A percentile compares a stretch with the other conserved stretches of the same genome.
Evolutionary conservation across 768 basidiomycete species (phyloP).

Genomic region (Dentipellis sp.): DNA sequence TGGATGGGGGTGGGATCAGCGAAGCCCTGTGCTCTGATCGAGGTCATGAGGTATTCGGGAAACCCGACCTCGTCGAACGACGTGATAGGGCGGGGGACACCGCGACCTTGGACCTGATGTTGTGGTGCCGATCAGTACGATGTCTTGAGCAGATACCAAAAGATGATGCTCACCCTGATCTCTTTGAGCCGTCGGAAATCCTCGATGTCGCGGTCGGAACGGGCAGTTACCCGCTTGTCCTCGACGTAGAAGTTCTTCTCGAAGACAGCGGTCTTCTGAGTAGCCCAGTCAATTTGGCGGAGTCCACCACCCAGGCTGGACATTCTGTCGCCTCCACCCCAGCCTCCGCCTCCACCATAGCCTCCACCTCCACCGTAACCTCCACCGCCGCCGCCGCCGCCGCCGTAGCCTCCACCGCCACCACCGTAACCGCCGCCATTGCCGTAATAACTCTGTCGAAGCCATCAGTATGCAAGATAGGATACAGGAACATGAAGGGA

Average conservation of each 20-base stretch:
- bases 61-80: constrained; percentile 93
- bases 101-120: constrained; percentile 72
- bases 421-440: constrained; percentile 26
- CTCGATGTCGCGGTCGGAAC: constrained; percentile 78
- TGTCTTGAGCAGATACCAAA: background rate
- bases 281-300: constrained; percentile 77
- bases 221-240: constrained; percentile 72
- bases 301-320: constrained; percentile 80
- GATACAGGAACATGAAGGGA: constrained; percentile 9
- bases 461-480: background rate
- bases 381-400: constrained; percentile 25
- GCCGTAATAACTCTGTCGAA: constrained; percentile 21
- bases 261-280: constrained; percentile 67
- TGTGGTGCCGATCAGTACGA: background rate
- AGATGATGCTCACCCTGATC: constrained; percentile 56
- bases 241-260: constrained; percentile 98
- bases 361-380: constrained; percentile 35
- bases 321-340: constrained; percentile 52
- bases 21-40: constrained; percentile 94
- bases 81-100: constrained; percentile 82
- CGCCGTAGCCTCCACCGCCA: constrained; percentile 23
- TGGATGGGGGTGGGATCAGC: constrained; percentile 88
- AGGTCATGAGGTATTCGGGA: constrained; percentile 91
- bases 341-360: constrained; percentile 42
- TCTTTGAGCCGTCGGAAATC: constrained; percentile 79